Conservation (phyloP, 208 protist species). For the Crithidia mellificae region DNA sequence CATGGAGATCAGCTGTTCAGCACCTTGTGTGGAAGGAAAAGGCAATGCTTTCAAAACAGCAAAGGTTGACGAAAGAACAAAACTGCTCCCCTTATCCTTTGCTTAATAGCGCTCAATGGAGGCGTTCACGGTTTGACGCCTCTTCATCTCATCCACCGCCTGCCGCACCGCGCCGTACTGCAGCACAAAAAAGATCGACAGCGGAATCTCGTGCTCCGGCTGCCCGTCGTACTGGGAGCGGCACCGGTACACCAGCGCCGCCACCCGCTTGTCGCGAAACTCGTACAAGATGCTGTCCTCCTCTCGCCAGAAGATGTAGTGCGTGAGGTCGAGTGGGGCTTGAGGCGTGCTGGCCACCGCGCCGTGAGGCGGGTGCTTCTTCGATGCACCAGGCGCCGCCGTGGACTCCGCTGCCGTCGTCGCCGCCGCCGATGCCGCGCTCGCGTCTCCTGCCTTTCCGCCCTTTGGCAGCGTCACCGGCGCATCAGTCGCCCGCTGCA, state of each 20-base stretch:
- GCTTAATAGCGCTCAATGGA: constrained; percentile 57
- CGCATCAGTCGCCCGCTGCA: constrained; percentile 75
- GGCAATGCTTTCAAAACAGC: no score
- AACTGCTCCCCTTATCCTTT: neutral
- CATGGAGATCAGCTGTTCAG: no score
- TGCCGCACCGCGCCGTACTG: constrained; percentile 64
- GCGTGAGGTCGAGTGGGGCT: constrained; percentile 48
- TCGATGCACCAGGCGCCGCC: no score
- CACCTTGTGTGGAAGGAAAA: no score
- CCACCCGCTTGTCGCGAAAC: constrained; percentile 83
- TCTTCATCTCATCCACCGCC: constrained; percentile 75
- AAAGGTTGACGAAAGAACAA: neutral
- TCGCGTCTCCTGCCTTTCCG: constrained; percentile 7
- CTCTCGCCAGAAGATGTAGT: constrained; percentile 89
- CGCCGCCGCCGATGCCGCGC: no score
- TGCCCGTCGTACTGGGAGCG: constrained; percentile 85
- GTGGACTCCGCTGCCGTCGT: no score
- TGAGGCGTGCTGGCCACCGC: constrained; percentile 26
- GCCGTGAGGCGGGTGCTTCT: constrained; percentile 6
- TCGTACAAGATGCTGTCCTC: constrained; percentile 79
- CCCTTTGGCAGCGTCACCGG: constrained; percentile 35
- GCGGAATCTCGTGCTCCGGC: constrained; percentile 76
- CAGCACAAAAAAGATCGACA: constrained; percentile 81
- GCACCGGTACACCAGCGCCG: constrained; percentile 77
- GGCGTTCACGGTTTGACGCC: constrained; percentile 45